Evolutionary conservation across 164 flowering plant species (phyloP).

Genomic region (Magnolia kwangsiensis): DNA sequence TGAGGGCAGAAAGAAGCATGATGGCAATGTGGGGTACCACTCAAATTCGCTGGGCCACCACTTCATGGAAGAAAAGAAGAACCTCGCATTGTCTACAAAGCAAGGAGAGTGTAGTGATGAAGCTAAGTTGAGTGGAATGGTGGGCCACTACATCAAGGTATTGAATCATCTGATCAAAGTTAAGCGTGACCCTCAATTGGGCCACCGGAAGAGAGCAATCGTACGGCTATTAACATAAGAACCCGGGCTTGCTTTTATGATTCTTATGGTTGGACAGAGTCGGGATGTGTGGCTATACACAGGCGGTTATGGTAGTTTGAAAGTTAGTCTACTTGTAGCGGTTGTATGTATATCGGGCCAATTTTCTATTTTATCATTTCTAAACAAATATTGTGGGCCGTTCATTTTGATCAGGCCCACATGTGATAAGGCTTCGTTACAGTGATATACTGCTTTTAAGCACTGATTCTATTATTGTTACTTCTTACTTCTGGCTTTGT

Average conservation of each 20-base stretch:
- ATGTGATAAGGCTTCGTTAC: not conserved
- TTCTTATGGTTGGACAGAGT: not conserved
- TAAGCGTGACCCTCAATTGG: constrained; percentile 20
- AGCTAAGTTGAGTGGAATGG: constrained; percentile 31
- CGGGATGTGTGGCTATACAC: not conserved
- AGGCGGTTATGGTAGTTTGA: not conserved
- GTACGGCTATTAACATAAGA: constrained; percentile 7
- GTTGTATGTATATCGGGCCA: not conserved
- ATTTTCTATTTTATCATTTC: not conserved
- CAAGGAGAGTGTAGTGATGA: constrained; percentile 23
- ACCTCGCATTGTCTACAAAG: constrained; percentile 33
- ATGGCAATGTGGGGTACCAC: not conserved
- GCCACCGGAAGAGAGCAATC: constrained; percentile 19
- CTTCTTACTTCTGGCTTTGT: too few relatives aligned
- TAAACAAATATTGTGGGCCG: not conserved
- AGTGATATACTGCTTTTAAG: too few relatives aligned
- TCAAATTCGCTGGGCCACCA: constrained; percentile 35
- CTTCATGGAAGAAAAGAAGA: constrained; percentile 35
- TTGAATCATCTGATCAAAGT: constrained; percentile 43
- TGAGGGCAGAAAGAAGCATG: not conserved
- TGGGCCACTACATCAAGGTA: constrained; percentile 34
- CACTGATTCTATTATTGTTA: too few relatives aligned
- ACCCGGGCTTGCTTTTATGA: not conserved
- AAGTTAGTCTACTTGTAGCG: not conserved
- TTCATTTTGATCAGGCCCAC: not conserved